Conservation (phyloP, 2,329 filamentous ascomycete genomes). For the Penicillium sp. region DNA sequence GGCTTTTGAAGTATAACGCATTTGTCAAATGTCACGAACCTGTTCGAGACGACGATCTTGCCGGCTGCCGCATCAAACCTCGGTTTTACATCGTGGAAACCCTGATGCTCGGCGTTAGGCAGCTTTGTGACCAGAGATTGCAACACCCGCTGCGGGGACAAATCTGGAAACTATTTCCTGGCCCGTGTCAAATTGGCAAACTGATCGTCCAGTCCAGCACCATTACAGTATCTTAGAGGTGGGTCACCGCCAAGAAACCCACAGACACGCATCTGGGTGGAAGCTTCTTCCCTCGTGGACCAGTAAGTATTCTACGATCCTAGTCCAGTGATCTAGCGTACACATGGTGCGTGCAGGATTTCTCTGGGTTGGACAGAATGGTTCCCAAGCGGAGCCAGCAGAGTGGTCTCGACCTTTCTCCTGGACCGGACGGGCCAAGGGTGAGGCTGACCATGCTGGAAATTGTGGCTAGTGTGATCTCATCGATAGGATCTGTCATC, state of each 20-base stretch:
- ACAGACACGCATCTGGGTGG: neutral
- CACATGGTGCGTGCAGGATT: conserved; percentile 10
- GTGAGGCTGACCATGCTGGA: conserved; percentile 15
- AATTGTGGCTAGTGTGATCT: conserved; percentile 11
- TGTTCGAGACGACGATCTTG: neutral
- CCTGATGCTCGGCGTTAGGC: neutral
- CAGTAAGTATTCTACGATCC: conserved; percentile 4
- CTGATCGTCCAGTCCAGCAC: conserved; percentile 13
- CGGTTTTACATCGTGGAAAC: neutral
- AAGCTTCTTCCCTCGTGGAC: conserved; percentile 17
- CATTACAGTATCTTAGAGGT: neutral
- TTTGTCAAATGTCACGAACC: neutral
- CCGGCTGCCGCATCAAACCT: neutral
- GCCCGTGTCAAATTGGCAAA: conserved; percentile 17
- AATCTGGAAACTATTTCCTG: conserved; percentile 14
- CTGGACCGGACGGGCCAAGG: neutral
- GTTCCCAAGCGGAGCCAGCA: neutral
- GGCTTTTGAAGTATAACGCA: neutral
- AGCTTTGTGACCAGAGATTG: neutral
- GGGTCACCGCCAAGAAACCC: conserved; percentile 3
- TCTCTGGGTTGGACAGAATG: neutral
- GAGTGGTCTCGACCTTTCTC: neutral
- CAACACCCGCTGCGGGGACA: neutral
- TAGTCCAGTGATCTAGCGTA: conserved; percentile 1
- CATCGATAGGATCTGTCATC: neutral